Evolutionary conservation across 176 grass and related monocot species (phyloP).

Genomic region (Phoenix roebelenii): DNA sequence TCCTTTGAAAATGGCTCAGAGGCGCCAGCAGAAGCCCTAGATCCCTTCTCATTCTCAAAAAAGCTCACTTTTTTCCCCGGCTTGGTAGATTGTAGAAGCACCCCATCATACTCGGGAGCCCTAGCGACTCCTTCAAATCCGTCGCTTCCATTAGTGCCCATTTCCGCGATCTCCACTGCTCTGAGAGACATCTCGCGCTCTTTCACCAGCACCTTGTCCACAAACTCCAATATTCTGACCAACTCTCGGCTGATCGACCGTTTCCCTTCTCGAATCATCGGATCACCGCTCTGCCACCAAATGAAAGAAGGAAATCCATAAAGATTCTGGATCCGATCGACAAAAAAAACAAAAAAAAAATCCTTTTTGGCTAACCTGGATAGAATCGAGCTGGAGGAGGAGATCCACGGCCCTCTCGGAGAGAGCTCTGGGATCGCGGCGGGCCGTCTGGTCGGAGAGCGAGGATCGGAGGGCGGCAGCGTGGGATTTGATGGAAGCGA

Average conservation of each 20-base stretch:
- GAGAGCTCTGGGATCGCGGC: conserved; percentile 29
- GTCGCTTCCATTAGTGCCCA: background rate
- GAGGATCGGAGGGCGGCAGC: conserved; percentile 41
- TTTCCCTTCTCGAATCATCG: conserved; percentile 81
- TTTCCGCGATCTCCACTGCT: background rate
- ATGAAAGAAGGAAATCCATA: conserved; percentile 9
- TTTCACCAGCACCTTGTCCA: conserved; percentile 69
- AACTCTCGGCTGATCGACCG: conserved; percentile 63
- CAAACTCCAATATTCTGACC: conserved; percentile 62
- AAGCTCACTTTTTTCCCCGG: conserved; percentile 37
- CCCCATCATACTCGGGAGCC: too few relatives aligned
- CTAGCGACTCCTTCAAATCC: too few relatives aligned
- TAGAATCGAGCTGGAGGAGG: conserved; percentile 56
- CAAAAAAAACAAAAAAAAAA: background rate
- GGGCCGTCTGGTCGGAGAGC: conserved; percentile 30
- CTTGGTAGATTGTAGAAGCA: conserved; percentile 1
- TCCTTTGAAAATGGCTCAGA: conserved; percentile 16
- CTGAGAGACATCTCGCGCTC: conserved; percentile 32
- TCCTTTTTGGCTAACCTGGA: conserved; percentile 43
- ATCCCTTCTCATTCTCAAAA: conserved; percentile 19
- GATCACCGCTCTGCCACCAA: conserved; percentile 45
- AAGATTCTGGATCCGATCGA: too few relatives aligned
- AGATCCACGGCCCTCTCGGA: conserved; percentile 50
- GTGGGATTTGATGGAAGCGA: conserved; percentile 63
- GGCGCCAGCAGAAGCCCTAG: background rate